Evolutionary conservation across 805 yeast genomes (phyloP).

Genomic region (Ogataea wickerhamii): DNA sequence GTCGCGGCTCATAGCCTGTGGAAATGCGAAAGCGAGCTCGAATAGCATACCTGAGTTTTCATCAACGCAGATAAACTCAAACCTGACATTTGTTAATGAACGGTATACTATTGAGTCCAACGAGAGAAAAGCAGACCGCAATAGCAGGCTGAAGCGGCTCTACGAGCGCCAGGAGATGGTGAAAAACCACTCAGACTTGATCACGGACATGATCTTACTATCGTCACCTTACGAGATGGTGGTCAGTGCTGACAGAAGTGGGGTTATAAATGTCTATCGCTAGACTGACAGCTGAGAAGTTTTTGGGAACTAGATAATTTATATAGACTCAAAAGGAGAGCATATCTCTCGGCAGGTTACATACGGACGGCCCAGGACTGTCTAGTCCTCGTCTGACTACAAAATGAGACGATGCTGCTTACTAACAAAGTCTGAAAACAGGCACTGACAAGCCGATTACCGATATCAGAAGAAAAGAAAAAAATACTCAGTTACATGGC

Average conservation of each 20-base stretch:
- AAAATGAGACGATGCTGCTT: too few relatives aligned
- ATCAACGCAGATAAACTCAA: conserved; percentile 37
- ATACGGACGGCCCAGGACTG: too few relatives aligned
- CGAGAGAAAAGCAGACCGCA: conserved; percentile 3
- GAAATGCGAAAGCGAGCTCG: conserved; percentile 5
- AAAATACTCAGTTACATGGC: too few relatives aligned
- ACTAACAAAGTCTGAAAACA: too few relatives aligned
- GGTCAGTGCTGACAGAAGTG: conserved; percentile 64
- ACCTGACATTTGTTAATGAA: conserved; percentile 41
- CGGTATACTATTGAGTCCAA: conserved; percentile 16
- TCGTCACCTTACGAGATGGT: conserved; percentile 55
- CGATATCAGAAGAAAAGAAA: too few relatives aligned
- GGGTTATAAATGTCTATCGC: conserved; percentile 58
- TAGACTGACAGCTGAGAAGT: too few relatives aligned
- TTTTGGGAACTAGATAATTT: too few relatives aligned
- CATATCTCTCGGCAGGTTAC: too few relatives aligned
- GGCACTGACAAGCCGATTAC: too few relatives aligned
- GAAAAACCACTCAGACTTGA: conserved; percentile 47
- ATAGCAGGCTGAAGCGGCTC: conserved; percentile 5
- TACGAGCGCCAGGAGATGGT: conserved; percentile 41
- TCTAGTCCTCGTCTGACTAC: too few relatives aligned
- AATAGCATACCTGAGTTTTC: conserved; percentile 20
- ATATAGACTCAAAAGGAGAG: too few relatives aligned
- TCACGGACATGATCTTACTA: conserved; percentile 46
- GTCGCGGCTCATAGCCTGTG: conserved; percentile 32